These are phyloP conservation scores for Capillidium heterosporum DNA, from an alignment of 371 early-diverging fungal species.

Conservation along the genomic window DNA sequence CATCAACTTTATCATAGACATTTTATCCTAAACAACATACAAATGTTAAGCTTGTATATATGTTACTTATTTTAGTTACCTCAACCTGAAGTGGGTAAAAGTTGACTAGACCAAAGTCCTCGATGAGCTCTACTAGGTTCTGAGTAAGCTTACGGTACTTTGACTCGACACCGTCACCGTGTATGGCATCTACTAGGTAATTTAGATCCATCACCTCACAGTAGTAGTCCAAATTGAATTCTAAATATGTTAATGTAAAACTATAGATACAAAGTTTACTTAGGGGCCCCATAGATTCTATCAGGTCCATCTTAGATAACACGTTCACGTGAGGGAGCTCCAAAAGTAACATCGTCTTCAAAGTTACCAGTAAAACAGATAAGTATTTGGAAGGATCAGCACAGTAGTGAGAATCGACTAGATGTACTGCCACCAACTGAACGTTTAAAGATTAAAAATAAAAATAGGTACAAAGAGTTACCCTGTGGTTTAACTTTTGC, in stretches of 20 bases:
- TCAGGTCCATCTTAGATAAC: constrained; percentile 84
- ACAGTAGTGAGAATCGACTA: constrained; percentile 87
- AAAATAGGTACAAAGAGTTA: constrained; percentile 12
- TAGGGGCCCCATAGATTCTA: constrained; percentile 55
- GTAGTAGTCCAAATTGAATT: constrained; percentile 81
- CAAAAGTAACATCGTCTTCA: constrained; percentile 82
- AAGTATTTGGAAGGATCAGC: constrained; percentile 87
- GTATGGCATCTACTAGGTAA: constrained; percentile 56
- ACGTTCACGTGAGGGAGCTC: constrained; percentile 94
- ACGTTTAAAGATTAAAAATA: neutral
- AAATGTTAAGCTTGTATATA: neutral
- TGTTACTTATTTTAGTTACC: constrained; percentile 6
- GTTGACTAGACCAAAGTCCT: constrained; percentile 77
- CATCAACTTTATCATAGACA: constrained; percentile 54
- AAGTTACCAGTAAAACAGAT: constrained; percentile 65
- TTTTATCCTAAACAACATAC: constrained; percentile 37
- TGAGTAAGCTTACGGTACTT: constrained; percentile 55
- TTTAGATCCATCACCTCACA: constrained; percentile 81
- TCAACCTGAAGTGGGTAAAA: constrained; percentile 77
- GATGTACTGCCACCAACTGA: constrained; percentile 73
- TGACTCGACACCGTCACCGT: constrained; percentile 40
- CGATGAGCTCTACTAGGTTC: constrained; percentile 72
- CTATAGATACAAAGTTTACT: constrained; percentile 17
- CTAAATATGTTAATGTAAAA: constrained; percentile 12
- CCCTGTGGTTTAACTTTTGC: constrained; percentile 50